Evolutionary conservation across 306 rosid species (phyloP).

Genomic region (Prinsepia uniflora): DNA sequence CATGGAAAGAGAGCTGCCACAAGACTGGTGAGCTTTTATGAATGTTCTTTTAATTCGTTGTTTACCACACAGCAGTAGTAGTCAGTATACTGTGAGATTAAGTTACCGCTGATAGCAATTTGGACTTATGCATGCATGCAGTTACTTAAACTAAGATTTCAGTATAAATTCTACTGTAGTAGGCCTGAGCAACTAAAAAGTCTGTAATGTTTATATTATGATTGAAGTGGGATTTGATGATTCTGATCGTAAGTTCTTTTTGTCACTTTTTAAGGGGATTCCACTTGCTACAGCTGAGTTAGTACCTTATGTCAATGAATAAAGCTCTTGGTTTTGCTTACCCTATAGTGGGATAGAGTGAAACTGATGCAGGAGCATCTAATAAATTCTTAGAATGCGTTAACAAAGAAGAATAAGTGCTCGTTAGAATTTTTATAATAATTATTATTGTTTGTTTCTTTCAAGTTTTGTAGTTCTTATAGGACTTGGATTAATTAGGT

Average conservation of each 20-base stretch:
- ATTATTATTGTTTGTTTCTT: too few species aligned
- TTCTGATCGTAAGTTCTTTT: neutral
- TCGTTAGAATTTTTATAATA: too few species aligned
- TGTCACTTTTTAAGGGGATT: neutral
- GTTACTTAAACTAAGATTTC: neutral
- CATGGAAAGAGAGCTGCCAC: constrained; percentile 60
- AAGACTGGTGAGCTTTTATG: constrained; percentile 55
- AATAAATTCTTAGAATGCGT: too few species aligned
- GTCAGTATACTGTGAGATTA: constrained; percentile 8
- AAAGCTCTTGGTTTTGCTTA: neutral
- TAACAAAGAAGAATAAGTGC: too few species aligned
- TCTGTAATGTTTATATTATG: neutral
- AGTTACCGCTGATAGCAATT: neutral
- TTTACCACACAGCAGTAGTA: constrained; percentile 5
- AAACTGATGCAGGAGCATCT: too few species aligned
- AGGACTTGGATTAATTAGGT: too few species aligned
- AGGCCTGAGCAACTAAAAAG: neutral
- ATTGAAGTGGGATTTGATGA: neutral
- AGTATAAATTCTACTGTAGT: neutral
- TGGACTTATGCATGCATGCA: constrained; percentile 3
- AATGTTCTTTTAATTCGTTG: constrained; percentile 10
- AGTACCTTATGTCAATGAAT: neutral
- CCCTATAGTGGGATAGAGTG: neutral
- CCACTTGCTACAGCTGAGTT: neutral
- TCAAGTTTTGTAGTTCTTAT: too few species aligned